Percentiles rank a stretch among this genome's conserved stretches.
These are phyloP conservation scores for Monosporascus sp. DNA, from an alignment of 2,329 filamentous ascomycete genomes.

Conservation along the genomic window DNA sequence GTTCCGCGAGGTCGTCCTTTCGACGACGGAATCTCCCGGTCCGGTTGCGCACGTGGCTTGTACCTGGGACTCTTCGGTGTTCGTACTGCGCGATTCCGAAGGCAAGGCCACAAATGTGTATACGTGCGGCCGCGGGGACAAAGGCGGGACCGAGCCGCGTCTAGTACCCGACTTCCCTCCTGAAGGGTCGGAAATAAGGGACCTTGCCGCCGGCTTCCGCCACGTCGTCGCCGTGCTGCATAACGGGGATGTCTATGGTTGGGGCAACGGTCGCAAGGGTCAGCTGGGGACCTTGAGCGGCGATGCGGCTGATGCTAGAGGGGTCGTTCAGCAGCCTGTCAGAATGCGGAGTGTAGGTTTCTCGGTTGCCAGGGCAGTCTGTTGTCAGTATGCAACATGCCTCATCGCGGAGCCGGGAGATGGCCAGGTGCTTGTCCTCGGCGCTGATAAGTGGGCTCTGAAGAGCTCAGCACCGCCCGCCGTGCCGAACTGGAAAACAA, in stretches of 20 bases:
- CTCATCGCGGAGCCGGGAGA: constrained; percentile 50
- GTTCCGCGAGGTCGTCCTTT: constrained; percentile 36
- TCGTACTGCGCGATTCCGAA: constrained; percentile 45
- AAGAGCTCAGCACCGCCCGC: constrained; percentile 49
- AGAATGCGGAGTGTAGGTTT: constrained; percentile 58
- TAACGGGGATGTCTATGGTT: constrained; percentile 76
- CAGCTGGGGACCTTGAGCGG: constrained; percentile 59
- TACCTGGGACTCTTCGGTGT: constrained; percentile 71
- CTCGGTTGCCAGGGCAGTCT: constrained; percentile 60
- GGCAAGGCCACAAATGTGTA: constrained; percentile 47
- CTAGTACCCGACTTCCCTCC: constrained; percentile 61
- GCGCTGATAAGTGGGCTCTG: constrained; percentile 69
- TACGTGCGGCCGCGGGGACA: constrained; percentile 56
- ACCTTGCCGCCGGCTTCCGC: constrained; percentile 68
- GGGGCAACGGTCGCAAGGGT: constrained; percentile 82
- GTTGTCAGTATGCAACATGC: constrained; percentile 82
- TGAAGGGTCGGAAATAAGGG: constrained; percentile 47
- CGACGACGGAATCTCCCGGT: constrained; percentile 19
- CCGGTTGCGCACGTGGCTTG: constrained; percentile 52
- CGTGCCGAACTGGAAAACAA: constrained; percentile 56
- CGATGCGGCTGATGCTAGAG: constrained; percentile 18
- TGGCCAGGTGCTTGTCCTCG: constrained; percentile 64
- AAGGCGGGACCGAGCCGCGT: constrained; percentile 42
- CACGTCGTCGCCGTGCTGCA: constrained; percentile 71
- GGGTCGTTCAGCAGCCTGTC: constrained; percentile 52